Evolutionary conservation across 1,284 basidiomycete species (phyloP).

Genomic region (Rhizoctonia solani): DNA sequence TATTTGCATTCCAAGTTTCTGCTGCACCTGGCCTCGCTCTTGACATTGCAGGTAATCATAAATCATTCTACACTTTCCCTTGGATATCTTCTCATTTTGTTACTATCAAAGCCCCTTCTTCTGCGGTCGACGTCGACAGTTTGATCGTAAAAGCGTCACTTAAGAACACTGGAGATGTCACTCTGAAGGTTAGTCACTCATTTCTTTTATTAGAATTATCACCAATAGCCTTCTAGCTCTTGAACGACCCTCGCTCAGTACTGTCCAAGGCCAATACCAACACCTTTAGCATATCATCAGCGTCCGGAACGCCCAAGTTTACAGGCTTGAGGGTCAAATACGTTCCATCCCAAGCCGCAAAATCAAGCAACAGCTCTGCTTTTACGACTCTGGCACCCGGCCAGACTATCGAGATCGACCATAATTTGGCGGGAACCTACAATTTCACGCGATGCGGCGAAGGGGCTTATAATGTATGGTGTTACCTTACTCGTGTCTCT

Average conservation of each 20-base stretch:
- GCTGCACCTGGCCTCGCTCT: too few relatives aligned
- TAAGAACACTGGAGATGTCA: slow-evolving; percentile 1
- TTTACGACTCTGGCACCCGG: slow-evolving; percentile 23
- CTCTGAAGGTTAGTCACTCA: not conserved
- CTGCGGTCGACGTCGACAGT: slow-evolving; percentile 40
- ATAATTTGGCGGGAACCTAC: slow-evolving; percentile 32
- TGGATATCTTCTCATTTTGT: too few relatives aligned
- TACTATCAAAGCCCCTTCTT: slow-evolving; percentile 43
- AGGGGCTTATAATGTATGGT: not conserved
- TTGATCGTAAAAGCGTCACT: not conserved
- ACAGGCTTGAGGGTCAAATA: not conserved
- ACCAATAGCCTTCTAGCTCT: not conserved
- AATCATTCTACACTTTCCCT: too few relatives aligned
- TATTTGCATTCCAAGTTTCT: too few relatives aligned
- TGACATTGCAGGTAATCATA: too few relatives aligned
- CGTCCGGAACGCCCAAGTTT: not conserved
- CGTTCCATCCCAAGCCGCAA: not conserved
- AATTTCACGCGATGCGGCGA: slow-evolving; percentile 31
- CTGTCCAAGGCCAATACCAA: slow-evolving; percentile 49
- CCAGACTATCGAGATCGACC: slow-evolving; percentile 27
- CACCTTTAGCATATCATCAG: slow-evolving; percentile 48
- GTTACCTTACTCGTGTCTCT: not conserved
- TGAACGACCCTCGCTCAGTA: slow-evolving; percentile 8
- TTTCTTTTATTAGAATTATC: not conserved
- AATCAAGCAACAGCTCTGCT: not conserved